Evolutionary conservation across 1,284 basidiomycete genomes (phyloP), one percentile per base, ranked within the genome.

Genomic region (Microbotryum intermedium): DNA sequence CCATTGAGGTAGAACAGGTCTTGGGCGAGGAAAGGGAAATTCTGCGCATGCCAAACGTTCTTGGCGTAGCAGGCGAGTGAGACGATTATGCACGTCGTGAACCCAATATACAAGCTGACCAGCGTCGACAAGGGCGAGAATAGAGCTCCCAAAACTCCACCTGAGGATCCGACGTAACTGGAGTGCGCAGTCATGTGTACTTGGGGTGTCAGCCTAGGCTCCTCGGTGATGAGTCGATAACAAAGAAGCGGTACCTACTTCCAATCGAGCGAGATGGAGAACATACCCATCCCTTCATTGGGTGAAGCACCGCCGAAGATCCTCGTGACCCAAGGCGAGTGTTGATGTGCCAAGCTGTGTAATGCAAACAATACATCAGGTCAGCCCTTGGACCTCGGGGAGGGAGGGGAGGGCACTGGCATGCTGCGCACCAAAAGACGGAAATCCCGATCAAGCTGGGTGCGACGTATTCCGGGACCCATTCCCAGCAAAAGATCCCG

Each of bases 271-370:
- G 62, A 71, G 55, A 69, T 56, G 28, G 79, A 79, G 50, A 82
- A 69, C 34, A 86, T 68, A 0, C 83, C 83, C 42, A 84, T 74
- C 1, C 84, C 84, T 71, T 85, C 84, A 71, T 85, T 86, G 48
- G 78, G 81, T 58, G 79, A 77, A 4, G 80, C 73, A 69, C 83
- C 83, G 26, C 83, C 83, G 61, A 85, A 85, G 6, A 85, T 73
- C 63, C 84, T 83, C 2, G 83, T 84, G 68, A 84, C 78, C 26
- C 81, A 72, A 72, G 4, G 78, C 75, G 44, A 80, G 52, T 82
- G 72, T 79, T 44, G 81, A 79, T 34, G 81, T 76, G 53, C 83
- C 74, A 71, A 82, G 83, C 34, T 39, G 34, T 39, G 34, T 10
- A 16, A 16, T 39, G 34, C 11, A 39, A 39, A 39, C 18, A 39